Evolutionary conservation across 768 basidiomycete species (phyloP).

Genomic region (Lepiota venenata): DNA sequence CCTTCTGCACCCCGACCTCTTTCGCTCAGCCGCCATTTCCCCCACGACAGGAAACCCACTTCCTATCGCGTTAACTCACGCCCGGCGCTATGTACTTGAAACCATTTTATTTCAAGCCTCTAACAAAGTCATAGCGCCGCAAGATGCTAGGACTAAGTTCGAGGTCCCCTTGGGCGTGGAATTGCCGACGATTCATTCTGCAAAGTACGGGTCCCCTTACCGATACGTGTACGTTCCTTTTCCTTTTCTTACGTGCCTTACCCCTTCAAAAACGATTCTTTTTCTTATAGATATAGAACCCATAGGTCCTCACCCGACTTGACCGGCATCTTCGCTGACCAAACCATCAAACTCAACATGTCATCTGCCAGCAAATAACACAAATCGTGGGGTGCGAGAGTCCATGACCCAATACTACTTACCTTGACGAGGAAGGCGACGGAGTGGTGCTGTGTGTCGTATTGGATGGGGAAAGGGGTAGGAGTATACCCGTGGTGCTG

Average conservation of each 20-base stretch:
- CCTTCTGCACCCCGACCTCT: conserved; percentile 1
- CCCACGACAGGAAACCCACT: background rate
- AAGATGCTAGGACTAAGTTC: background rate
- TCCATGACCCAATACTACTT: background rate
- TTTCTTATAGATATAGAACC: background rate
- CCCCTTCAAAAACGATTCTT: too few relatives aligned
- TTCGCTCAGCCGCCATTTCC: too few relatives aligned
- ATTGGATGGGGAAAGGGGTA: too few relatives aligned
- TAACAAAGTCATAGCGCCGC: too few relatives aligned
- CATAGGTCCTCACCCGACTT: background rate
- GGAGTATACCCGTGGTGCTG: too few relatives aligned
- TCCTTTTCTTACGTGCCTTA: too few relatives aligned
- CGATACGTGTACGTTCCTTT: too few relatives aligned
- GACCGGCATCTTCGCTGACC: conserved; percentile 1
- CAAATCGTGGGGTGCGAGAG: conserved; percentile 2
- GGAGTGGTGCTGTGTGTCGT: too few relatives aligned
- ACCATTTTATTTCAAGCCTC: too few relatives aligned
- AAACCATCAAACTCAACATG: conserved; percentile 7
- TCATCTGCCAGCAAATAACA: background rate
- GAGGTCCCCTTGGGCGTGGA: background rate
- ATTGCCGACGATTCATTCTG: background rate
- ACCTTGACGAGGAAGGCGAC: background rate
- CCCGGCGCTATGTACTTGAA: background rate
- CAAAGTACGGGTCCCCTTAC: background rate
- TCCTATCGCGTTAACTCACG: too few relatives aligned